Conservation (phyloP, 2,329 filamentous ascomycete genomes). For the Xylaria sp. region DNA sequence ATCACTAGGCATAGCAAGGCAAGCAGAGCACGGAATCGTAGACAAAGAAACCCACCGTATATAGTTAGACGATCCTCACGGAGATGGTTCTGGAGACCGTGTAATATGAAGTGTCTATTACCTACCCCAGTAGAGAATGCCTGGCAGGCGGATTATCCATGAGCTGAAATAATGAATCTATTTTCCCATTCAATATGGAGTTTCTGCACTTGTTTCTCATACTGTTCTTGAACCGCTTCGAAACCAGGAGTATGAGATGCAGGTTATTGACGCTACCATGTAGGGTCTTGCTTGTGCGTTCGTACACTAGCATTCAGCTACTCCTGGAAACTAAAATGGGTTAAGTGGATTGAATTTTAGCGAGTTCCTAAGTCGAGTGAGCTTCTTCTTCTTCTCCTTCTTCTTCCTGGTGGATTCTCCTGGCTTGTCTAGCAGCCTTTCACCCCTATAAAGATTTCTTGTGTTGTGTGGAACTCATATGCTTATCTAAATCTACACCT, state of each 20-base stretch:
- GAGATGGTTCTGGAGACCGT: too few relatives aligned
- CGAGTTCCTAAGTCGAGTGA: background rate
- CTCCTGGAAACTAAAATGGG: background rate
- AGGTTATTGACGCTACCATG: background rate
- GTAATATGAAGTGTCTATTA: too few relatives aligned
- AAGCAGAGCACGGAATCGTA: too few relatives aligned
- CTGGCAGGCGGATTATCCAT: too few relatives aligned
- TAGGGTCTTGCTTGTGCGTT: background rate
- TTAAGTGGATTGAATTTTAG: background rate
- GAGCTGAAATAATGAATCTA: too few relatives aligned
- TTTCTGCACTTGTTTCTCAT: too few relatives aligned
- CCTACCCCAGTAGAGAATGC: too few relatives aligned
- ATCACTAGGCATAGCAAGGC: too few relatives aligned
- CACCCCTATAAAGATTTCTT: background rate
- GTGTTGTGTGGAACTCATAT: background rate
- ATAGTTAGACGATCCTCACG: too few relatives aligned
- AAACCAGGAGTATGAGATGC: background rate
- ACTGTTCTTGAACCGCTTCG: too few relatives aligned
- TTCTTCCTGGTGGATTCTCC: background rate
- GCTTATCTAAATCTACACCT: background rate
- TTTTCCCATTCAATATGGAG: too few relatives aligned
- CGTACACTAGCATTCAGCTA: background rate
- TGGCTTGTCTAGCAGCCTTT: background rate
- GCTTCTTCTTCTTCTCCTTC: background rate
- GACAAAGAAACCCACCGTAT: too few relatives aligned